phyloP scores from a whole-genome alignment of 805 yeast species.

The Wickerhamiella shivajii region DNA sequence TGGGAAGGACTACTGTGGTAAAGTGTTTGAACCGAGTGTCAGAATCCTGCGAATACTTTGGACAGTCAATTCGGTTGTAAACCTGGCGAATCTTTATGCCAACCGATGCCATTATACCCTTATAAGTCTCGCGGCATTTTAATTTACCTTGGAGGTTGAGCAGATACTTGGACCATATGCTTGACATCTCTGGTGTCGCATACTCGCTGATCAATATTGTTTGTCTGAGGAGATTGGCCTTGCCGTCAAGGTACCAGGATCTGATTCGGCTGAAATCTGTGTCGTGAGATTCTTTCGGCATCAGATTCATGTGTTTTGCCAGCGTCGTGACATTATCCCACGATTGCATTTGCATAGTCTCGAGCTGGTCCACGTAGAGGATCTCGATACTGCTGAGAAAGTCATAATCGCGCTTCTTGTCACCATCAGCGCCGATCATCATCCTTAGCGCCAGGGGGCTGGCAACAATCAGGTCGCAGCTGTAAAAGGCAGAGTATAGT shows the following conservation, averaged over 20 bases:
- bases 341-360: slow-evolving; percentile 80
- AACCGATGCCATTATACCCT: slow-evolving; percentile 45
- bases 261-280: slow-evolving; percentile 86
- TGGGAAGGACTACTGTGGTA: slow-evolving; percentile 57
- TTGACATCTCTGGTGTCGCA: slow-evolving; percentile 68
- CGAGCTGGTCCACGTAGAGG: slow-evolving; percentile 64
- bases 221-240: slow-evolving; percentile 60
- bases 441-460: slow-evolving; percentile 82
- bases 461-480: slow-evolving; percentile 75
- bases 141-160: slow-evolving; percentile 27
- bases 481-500: slow-evolving; percentile 68
- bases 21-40: slow-evolving; percentile 74
- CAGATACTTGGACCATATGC: slow-evolving; percentile 30
- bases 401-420: slow-evolving; percentile 48
- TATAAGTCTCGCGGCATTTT: slow-evolving; percentile 29
- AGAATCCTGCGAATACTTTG: slow-evolving; percentile 48
- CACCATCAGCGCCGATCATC: slow-evolving; percentile 52
- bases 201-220: slow-evolving; percentile 62
- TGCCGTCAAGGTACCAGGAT: slow-evolving; percentile 84
- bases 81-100: slow-evolving; percentile 43
- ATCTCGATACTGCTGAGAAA: slow-evolving; percentile 83
- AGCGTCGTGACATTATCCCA: slow-evolving; percentile 69
- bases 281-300: slow-evolving; percentile 66
- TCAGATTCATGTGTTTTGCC: slow-evolving; percentile 53
- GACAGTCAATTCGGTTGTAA: slow-evolving; percentile 54